Base-by-base conservation (phyloP, 2,329 filamentous ascomycete species). In the Penicillium sp. region DNA sequence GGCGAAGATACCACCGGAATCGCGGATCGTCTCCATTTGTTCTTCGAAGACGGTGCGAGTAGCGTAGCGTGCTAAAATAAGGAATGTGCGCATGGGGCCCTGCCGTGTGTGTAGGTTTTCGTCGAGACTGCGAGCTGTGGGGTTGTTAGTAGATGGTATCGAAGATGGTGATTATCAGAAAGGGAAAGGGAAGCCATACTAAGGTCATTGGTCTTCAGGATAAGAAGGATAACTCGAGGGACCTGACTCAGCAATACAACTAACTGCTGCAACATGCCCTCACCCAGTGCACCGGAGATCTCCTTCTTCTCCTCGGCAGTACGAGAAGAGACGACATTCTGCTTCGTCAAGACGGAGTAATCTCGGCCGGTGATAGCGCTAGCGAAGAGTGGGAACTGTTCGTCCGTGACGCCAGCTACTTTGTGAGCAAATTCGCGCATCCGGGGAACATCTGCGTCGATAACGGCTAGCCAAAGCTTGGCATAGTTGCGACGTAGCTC, bases 131-230 rank as follows among this genome's bases (percentile, higher is more conserved):
- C 95, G 87, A 16, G 95, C 82, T 84, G 58, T 33, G 21, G 21
- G 45, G 31, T 33, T 54, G 52, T 66, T 58, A 59, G 54, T 35
- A 8, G 4, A 55, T 16, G 3, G 27, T 24, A 42, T 43, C 27
- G 10, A 44, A 19, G 2, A 4, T 31, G 8, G 8, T 8, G 37
- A 39, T 49, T 9, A 19, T 16, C 6, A 46, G 29, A 7, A 49
- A 31, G 16, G 14, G 45, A 10, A 37, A 76, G 13, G 29, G 14
- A 37, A n/a, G 8, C 9, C 81, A 70, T 76, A 84, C 81, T 99
- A 39, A 99, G 80, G 76, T 99, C 95, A 73, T 99, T 99, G 2
- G 95, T 99, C 79, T 99, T 99, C 60, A 99, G 82, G 64, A 99
- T 98, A 27, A 99, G 81, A 13, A 99, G 82, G 54, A 99, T 96